Evolutionary conservation across 2,329 filamentous ascomycete species (phyloP), one percentile per base, ranked within the genome.

Genomic region (Calonectria honghensis): DNA sequence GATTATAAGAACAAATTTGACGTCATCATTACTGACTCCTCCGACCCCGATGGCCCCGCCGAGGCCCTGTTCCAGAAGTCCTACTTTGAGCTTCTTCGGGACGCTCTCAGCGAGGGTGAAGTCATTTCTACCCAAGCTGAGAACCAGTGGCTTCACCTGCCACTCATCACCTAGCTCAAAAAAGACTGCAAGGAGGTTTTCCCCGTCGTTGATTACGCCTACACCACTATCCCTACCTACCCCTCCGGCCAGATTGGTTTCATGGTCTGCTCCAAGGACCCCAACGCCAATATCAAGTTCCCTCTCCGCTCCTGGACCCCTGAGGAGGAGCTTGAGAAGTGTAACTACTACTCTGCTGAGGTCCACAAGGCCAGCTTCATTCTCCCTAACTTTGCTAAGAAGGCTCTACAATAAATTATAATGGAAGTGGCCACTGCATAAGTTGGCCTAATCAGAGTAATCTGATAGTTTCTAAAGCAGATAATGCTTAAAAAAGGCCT

Each of bases 51-150:
- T 86, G 97, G 97, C 78, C 97, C 97, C 39, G 97, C 97, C 81
- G 96, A 98, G 92, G 94, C 92, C 83, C 92, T 99, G 79, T 99
- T 99, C 94, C 92, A 98, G 92, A 98, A 98, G 91, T 94, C 96
- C 76, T 99, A 99, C 92, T 99, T 98, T 88, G 91, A 98, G 91
- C 93, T 99, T 81, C 92, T 99, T 77, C 91, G 94, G 86, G 94
- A 93, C 84, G 97, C 97, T 82, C 93, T 98, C 82, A 93, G 95
- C 80, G 95, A 98, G 83, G 96, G 96, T 88, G 97, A 97, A 90
- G 96, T 99, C 85, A 98, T 99, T 89, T 96, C 96, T 88, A 99
- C 97, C 85, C 97, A 99, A 98, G 97, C 96, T 82, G 97, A 99
- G 91, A 99, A 98, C 93, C 96, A 98, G 89, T 99, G 97, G 97